Conservation (phyloP, 192 early-diverging fungal species). For the Coemansia sp. region DNA sequence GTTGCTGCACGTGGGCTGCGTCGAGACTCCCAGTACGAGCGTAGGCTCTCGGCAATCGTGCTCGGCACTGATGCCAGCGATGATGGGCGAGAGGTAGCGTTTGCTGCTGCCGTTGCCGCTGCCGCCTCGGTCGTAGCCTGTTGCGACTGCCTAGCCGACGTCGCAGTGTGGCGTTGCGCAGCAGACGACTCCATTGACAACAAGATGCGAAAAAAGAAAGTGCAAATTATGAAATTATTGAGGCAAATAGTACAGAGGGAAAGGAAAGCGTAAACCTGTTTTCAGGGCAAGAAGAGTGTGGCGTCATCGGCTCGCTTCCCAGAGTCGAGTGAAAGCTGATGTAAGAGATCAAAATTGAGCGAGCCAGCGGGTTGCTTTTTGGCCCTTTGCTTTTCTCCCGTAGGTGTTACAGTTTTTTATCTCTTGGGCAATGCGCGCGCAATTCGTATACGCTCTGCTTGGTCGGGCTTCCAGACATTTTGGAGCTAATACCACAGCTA, state of each 20-base stretch:
- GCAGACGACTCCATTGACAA: not conserved
- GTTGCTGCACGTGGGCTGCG: slow-evolving; percentile 18
- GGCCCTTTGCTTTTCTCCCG: not conserved
- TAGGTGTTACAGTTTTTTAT: not conserved
- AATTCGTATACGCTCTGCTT: not conserved
- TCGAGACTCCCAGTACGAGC: slow-evolving; percentile 48
- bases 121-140: not conserved
- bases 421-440: not conserved
- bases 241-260: not conserved
- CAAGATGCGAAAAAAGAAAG: not conserved
- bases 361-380: not conserved
- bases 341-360: not conserved
- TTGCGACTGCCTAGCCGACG: slow-evolving; percentile 2
- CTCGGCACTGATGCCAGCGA: slow-evolving; percentile 41
- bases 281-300: not conserved
- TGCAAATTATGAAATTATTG: not conserved
- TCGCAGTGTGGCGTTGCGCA: slow-evolving; percentile 4
- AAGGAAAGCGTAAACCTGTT: not conserved
- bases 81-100: slow-evolving; percentile 24
- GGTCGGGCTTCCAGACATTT: not conserved
- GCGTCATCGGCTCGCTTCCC: not conserved
- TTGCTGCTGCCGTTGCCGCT: not conserved
- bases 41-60: slow-evolving; percentile 45
- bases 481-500: not conserved
- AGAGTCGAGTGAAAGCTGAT: not conserved